Base-by-base conservation (phyloP, 2,329 filamentous ascomycete species). In the Alternaria postmessia region DNA sequence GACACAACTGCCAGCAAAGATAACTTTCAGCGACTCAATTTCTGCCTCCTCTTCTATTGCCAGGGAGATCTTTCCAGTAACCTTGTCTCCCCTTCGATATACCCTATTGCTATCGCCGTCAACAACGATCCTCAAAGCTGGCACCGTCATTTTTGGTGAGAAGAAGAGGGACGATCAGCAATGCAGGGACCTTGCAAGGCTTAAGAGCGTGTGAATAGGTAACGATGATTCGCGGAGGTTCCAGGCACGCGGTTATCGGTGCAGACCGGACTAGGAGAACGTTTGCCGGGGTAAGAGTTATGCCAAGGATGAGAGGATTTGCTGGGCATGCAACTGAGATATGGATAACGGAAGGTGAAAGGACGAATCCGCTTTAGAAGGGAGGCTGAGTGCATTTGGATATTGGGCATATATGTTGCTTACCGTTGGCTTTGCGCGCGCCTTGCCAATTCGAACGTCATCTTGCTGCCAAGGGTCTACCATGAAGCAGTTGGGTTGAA, bases 41-140 rank as follows among this genome's bases (percentile, higher is more conserved):
- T 72, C 49, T 41, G 69, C 65, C 59, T 76, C 57, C 53, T 73
- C 65, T 62, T 73, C 70, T 9, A 71, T 51, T 30, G 68, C 61
- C 22, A 77, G 62, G n/a, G 68, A 61, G 28, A 77, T 66, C 62
- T 69, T 75, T 52, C 76, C 76, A 43, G 69, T 76, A 44, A 78
- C 72, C 47, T 68, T 70, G 18, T 78, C 75, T 38, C 75, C 75
- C 54, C 65, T 68, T 54, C 68, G 65, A 53, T 76, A 78, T 11
- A 72, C 51, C 38, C 65, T 69, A 44, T 67, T 67, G 44, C 59
- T 65, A 55, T 76, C 72, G 47, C 73, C 75, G 61, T 77, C 73
- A 18, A 77, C 62, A 38, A 74, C 57, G 46, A 78, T 57, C 44
- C 74, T 70, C 36, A 78, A 59, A 34, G 61, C 63, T 52, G 72